Conservation (phyloP, 352 stramenopile species). For the Phytophthora citricola region DNA sequence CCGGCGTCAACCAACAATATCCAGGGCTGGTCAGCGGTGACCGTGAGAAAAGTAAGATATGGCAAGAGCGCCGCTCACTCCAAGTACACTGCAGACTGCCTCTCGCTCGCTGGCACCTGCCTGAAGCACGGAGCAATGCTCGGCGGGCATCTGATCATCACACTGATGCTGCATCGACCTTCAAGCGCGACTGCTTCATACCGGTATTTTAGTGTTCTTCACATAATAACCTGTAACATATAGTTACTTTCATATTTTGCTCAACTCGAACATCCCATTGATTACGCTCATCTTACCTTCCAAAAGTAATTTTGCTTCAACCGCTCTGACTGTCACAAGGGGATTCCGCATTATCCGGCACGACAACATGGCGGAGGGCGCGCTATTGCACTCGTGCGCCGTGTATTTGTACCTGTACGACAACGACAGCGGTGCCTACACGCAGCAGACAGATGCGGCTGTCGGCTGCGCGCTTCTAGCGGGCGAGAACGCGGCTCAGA, state of each 20-base stretch:
- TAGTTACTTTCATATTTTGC: not conserved
- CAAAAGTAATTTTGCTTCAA: not conserved
- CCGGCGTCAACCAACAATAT: constrained; percentile 7
- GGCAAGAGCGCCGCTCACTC: constrained; percentile 18
- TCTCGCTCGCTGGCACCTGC: not conserved
- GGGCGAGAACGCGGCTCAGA: constrained; percentile 10
- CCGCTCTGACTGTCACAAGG: not conserved
- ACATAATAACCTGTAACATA: not conserved
- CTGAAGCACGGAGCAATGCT: not conserved
- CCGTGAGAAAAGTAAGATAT: constrained; percentile 18
- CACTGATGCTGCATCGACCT: too few relatives aligned
- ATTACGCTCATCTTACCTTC: constrained; percentile 13
- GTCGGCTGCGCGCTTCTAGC: constrained; percentile 68
- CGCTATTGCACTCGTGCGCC: constrained; percentile 69
- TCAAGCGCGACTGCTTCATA: too few relatives aligned
- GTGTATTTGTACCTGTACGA: constrained; percentile 84
- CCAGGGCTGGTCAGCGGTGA: constrained; percentile 1
- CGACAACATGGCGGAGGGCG: constrained; percentile 41
- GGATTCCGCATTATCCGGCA: constrained; percentile 4
- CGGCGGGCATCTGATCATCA: too few relatives aligned
- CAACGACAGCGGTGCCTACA: constrained; percentile 49
- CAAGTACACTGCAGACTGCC: constrained; percentile 2
- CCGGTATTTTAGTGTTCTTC: not conserved
- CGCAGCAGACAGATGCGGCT: constrained; percentile 62
- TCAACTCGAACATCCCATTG: constrained; percentile 1